Evolutionary conservation across 2,329 filamentous ascomycete genomes (phyloP), one percentile per base, ranked within the genome.

Genomic region (Chaetomium strumarium): DNA sequence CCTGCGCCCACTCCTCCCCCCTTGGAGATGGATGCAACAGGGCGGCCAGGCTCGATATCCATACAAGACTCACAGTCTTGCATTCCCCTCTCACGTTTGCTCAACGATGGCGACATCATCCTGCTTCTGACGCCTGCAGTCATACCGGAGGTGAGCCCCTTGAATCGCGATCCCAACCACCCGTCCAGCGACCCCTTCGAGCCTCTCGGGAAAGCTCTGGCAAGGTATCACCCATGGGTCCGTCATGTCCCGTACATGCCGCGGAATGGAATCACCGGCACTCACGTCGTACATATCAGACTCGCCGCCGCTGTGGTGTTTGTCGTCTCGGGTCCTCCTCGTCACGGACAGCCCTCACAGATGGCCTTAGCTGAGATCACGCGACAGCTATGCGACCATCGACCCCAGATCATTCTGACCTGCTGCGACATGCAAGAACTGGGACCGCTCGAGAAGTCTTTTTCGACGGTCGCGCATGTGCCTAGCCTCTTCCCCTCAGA

Each of bases 211-310:
- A 76, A 77, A 56, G 78, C 81, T 41, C 67, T 91, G 45, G 79
- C 81, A 45, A 72, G 69, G 45, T 74, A 78, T 59, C 83, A 86
- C 62, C 70, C 75, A 2, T 75, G 75, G 66, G 74, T 90, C 55
- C 80, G 84, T 17, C 87, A 90, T 64, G 80, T 89, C 40, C 85
- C 87, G 6, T 91, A 88, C 62, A 80, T 82, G 5, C 78, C 81
- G 43, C 74, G 75, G 48, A 68, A 74, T 53, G 84, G 85, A 39
- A 81, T 88, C 64, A 86, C 82, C 2, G 73, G 75, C 19, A 76
- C 79, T 41, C 83, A 90, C 66, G 69, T 77, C 45, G 76, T 75
- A 47, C 86, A 86, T 60, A 76, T 88, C 49, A 76, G 74, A 52
- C 72, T 78, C 51, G 82, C 83, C 4, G 76, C 75, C 43, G 75